These are phyloP conservation scores for Trichoderma semiorbis DNA, from an alignment of 2,329 filamentous ascomycete genomes.

Conservation along the genomic window DNA sequence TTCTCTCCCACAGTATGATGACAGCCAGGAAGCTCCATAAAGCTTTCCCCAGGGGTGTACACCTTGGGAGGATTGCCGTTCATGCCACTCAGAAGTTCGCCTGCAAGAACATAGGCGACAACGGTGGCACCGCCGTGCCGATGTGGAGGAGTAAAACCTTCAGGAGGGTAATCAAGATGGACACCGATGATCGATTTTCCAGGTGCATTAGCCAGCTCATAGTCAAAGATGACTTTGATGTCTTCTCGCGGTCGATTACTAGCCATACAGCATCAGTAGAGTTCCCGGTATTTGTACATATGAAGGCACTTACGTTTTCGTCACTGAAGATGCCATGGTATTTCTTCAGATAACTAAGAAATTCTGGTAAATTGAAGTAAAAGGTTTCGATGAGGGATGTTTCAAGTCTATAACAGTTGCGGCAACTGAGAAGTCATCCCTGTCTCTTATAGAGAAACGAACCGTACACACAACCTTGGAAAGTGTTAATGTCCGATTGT, in stretches of 20 bases:
- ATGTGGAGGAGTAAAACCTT: conserved; percentile 41
- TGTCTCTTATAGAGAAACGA: not conserved
- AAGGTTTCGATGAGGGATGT: not conserved
- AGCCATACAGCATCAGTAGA: not conserved
- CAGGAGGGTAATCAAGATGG: conserved; percentile 36
- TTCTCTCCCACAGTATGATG: not conserved
- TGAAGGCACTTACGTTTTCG: not conserved
- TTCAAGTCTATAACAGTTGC: fast-evolving
- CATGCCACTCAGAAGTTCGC: conserved; percentile 45
- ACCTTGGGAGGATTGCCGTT: conserved; percentile 42
- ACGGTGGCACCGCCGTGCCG: conserved; percentile 43
- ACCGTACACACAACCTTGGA: not conserved
- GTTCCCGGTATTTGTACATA: not conserved
- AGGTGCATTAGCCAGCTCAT: not conserved
- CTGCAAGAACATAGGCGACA: conserved; percentile 37
- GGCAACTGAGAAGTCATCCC: not conserved
- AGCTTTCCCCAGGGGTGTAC: conserved; percentile 22
- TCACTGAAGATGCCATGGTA: not conserved
- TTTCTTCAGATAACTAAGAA: no score
- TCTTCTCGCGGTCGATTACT: not conserved
- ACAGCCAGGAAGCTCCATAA: not conserved
- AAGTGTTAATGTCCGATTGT: not conserved
- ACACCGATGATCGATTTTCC: conserved; percentile 32
- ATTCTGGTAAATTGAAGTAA: not conserved
- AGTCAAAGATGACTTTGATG: not conserved